phyloP scores from a whole-genome alignment of 2,329 filamentous ascomycete species.

The Aspergillus bombycis region DNA sequence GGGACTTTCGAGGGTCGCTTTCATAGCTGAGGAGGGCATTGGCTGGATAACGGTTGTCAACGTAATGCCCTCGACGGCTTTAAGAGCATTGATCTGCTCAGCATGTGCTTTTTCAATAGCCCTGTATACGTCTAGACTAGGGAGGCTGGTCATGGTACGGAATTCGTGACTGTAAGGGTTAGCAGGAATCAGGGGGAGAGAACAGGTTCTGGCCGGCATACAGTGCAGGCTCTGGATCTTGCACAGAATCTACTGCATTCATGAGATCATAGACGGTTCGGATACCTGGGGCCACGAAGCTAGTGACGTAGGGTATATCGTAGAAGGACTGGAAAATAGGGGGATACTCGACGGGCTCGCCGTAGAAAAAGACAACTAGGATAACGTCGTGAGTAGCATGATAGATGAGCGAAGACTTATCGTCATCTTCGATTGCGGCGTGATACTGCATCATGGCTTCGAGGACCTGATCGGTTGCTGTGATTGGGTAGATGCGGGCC shows the following conservation, averaged over 20 bases:
- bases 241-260: slow-evolving; percentile 5
- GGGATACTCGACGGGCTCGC: slow-evolving; percentile 10
- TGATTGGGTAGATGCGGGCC: slow-evolving; percentile 10
- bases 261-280: slow-evolving; percentile 14
- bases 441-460: slow-evolving; percentile 18
- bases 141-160: slow-evolving; percentile 17
- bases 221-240: background rate
- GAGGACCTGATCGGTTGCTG: slow-evolving; percentile 8
- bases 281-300: slow-evolving; percentile 9
- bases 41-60: background rate
- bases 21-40: background rate
- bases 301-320: slow-evolving; percentile 8
- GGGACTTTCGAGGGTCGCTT: background rate
- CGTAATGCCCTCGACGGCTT: background rate
- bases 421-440: slow-evolving; percentile 14
- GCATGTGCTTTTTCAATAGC: slow-evolving; percentile 13
- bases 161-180: slow-evolving; percentile 18
- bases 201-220: background rate
- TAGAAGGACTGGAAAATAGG: slow-evolving; percentile 12
- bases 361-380: slow-evolving; percentile 15
- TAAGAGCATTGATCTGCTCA: slow-evolving; percentile 8
- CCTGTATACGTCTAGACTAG: slow-evolving; percentile 12
- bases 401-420: slow-evolving; percentile 16
- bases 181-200: background rate
- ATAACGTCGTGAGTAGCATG: slow-evolving; percentile 12